phyloP scores from a whole-genome alignment of 1,284 basidiomycete species.

The Mycena sp. region DNA sequence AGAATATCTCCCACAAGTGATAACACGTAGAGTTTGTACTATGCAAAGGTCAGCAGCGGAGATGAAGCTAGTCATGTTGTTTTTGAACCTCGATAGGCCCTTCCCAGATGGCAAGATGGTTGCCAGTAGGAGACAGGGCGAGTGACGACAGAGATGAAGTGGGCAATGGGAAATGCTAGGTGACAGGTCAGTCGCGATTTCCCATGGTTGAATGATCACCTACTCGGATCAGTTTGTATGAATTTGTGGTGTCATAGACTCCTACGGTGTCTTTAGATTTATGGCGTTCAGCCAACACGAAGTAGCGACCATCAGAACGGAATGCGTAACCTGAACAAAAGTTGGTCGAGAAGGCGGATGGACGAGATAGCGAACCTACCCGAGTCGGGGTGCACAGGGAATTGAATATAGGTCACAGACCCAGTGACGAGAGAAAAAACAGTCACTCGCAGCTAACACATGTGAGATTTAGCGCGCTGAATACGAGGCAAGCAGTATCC shows the following conservation, averaged over 20 bases:
- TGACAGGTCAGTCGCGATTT: constrained; percentile 22
- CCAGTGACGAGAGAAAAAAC: constrained; percentile 82
- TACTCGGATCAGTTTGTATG: constrained; percentile 81
- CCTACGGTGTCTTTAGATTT: constrained; percentile 87
- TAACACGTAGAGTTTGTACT: constrained; percentile 87
- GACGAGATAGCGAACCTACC: constrained; percentile 50
- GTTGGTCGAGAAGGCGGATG: not conserved
- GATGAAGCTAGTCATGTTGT: not conserved
- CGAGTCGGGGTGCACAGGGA: constrained; percentile 79
- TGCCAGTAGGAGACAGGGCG: constrained; percentile 85
- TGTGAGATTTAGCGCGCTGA: not conserved
- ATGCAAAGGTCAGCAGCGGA: constrained; percentile 2
- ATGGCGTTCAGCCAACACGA: constrained; percentile 85
- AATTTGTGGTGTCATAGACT: constrained; percentile 78
- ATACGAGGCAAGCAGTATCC: not conserved
- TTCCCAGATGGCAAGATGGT: constrained; percentile 86
- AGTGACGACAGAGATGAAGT: constrained; percentile 80
- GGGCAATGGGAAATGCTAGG: constrained; percentile 82
- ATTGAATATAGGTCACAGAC: constrained; percentile 79
- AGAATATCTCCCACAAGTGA: constrained; percentile 78
- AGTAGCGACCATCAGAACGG: constrained; percentile 81
- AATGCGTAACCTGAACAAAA: constrained; percentile 75
- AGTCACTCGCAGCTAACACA: constrained; percentile 78
- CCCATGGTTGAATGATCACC: constrained; percentile 32
- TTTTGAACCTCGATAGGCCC: constrained; percentile 72